Base-by-base conservation (phyloP, 768 basidiomycete genomes). In the Udeniomyces megalosporus region DNA sequence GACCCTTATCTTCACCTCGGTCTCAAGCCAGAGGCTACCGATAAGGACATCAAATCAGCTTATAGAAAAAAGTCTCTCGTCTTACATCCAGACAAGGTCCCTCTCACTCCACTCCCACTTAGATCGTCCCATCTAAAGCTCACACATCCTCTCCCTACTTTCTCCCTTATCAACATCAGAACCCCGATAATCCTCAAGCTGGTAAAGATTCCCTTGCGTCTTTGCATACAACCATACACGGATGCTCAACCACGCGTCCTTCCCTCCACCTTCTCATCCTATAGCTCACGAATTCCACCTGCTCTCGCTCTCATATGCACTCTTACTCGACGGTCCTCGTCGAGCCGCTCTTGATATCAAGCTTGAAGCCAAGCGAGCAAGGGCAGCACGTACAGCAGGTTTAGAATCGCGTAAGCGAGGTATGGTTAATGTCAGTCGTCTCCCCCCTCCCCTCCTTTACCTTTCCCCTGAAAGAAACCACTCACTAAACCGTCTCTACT, bases 1-100 rank as follows among this genome's bases (percentile, higher is more conserved):
- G 63, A 65, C 35, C 63, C 63, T 1, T 65, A 65, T n/a, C 50
- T 35, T 28, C 51, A 47, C 4, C 53, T 65, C n/a, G 63, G 58
- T 7, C 50, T 65, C 46, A 59, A 38, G 17, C 46, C 51, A 0
- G 34, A 35, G 20, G 58, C 63, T 7, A 60, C 63, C 10, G 63
- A 65, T 24, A 65, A 65, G 47, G 63, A 65, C 24, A 65, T 65
- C 63, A 65, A 65, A 51, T 38, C 63, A 7, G 63, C 63, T 11
- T 65, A 65, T 58, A 38, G 63, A 1, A 65, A 65, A 47, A 58
- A 48, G 44, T 59, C 58, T 31, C 57, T 65, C 32, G 50, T 24
- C 17, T 31, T 51, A 44, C 63, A 65, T 53, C 63, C 63, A 11
- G 63, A 65, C 53, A 52, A 49, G 42, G 63, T 65, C 11, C 32